These are phyloP conservation scores for Penicillium concentricum DNA, from an alignment of 2,329 filamentous ascomycete genomes.

Conservation along the genomic window DNA sequence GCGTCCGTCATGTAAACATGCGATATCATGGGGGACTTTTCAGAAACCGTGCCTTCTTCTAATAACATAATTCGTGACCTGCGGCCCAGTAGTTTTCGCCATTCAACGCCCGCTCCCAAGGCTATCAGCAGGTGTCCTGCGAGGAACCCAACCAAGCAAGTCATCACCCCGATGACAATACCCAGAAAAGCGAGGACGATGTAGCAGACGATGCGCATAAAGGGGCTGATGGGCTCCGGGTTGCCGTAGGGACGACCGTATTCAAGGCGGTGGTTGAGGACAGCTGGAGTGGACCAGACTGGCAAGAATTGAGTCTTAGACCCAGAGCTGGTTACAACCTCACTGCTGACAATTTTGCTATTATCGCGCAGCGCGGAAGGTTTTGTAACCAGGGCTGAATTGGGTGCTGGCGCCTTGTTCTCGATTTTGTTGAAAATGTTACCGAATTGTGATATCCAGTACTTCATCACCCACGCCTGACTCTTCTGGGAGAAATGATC, in stretches of 20 bases:
- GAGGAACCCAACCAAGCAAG: constrained; percentile 40
- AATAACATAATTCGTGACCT: not conserved
- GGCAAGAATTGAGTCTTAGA: constrained; percentile 16
- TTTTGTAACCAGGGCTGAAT: not conserved
- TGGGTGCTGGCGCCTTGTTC: not conserved
- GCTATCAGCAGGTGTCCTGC: constrained; percentile 27
- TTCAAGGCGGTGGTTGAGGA: constrained; percentile 16
- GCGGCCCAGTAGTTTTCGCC: not conserved
- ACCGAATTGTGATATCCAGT: constrained; percentile 24
- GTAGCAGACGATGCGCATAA: constrained; percentile 33
- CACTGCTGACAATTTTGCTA: not conserved
- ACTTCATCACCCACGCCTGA: constrained; percentile 23
- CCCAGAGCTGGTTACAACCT: not conserved
- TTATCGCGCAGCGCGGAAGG: not conserved
- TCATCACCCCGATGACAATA: constrained; percentile 36
- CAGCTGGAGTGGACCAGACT: constrained; percentile 15
- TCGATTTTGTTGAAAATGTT: constrained; percentile 16
- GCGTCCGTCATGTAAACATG: constrained; percentile 6
- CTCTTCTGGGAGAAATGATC: constrained; percentile 1
- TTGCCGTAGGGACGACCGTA: constrained; percentile 21
- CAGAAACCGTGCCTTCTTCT: constrained; percentile 13
- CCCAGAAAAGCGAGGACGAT: constrained; percentile 42
- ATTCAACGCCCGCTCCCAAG: constrained; percentile 11
- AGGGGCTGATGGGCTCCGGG: constrained; percentile 13
- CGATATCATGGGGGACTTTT: constrained; percentile 19